Percentiles rank a stretch among this genome's conserved stretches.
Conservation (phyloP, 768 basidiomycete species). For the Hygrocybe punicea region DNA sequence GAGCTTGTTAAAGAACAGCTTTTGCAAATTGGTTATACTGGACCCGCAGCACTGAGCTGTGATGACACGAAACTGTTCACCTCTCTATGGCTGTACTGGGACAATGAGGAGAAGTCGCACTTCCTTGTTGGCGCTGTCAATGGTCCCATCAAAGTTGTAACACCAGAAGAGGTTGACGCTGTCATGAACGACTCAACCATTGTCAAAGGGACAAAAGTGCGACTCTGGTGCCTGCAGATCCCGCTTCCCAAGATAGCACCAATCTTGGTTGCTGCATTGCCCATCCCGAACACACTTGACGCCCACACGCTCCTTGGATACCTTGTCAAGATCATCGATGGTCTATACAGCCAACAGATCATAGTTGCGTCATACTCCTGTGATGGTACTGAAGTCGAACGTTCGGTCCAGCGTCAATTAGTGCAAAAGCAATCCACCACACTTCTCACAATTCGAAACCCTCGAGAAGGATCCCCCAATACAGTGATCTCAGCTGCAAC, state of each 20-base stretch:
- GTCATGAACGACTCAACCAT: constrained; percentile 10
- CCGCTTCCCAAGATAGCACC: constrained; percentile 31
- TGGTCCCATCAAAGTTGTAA: constrained; percentile 24
- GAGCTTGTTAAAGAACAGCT: constrained; percentile 17
- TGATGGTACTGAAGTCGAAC: constrained; percentile 38
- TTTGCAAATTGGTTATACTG: constrained; percentile 9
- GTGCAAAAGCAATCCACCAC: constrained; percentile 17
- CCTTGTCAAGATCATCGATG: constrained; percentile 19
- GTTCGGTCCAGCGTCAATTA: constrained; percentile 20
- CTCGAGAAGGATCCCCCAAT: not conserved
- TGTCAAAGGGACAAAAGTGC: constrained; percentile 24
- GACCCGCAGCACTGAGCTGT: constrained; percentile 27
- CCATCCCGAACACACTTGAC: constrained; percentile 20
- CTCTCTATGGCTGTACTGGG: constrained; percentile 23
- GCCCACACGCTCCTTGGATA: constrained; percentile 15
- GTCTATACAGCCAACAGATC: constrained; percentile 23
- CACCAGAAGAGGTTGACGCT: constrained; percentile 12
- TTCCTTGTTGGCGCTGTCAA: constrained; percentile 26
- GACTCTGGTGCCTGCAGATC: constrained; percentile 30
- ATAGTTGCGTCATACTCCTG: constrained; percentile 31
- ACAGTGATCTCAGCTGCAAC: constrained; percentile 4
- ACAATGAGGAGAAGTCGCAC: constrained; percentile 13
- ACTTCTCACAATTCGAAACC: constrained; percentile 8
- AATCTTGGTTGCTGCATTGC: constrained; percentile 28
- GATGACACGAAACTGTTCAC: constrained; percentile 39